These are phyloP conservation scores for Trapa bicornis DNA, from an alignment of 345 rosid genomes.

Conservation along the genomic window DNA sequence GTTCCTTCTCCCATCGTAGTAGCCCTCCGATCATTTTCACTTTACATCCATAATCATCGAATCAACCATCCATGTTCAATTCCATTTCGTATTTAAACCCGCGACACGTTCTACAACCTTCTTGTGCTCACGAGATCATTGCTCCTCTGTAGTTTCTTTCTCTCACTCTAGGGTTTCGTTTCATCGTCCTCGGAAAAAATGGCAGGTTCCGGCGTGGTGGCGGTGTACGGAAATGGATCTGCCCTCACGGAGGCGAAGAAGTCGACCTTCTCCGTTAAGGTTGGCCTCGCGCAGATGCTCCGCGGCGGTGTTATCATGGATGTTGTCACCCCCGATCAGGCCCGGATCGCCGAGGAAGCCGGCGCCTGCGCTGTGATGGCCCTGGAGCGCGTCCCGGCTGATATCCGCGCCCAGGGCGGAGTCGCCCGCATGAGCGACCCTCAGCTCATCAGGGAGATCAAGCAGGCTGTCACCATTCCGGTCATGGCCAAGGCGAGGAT, in stretches of 20 bases:
- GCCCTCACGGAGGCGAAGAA: constrained; percentile 55
- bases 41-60: no score
- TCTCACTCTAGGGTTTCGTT: neutral
- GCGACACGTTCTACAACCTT: no score
- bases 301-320: constrained; percentile 80
- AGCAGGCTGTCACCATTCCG: constrained; percentile 61
- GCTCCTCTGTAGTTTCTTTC: neutral
- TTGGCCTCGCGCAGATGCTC: constrained; percentile 78
- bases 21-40: constrained; percentile 2
- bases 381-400: constrained; percentile 63
- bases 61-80: neutral
- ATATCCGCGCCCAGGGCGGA: constrained; percentile 64
- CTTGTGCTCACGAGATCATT: neutral
- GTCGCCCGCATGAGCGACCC: constrained; percentile 74
- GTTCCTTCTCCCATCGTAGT: neutral
- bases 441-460: constrained; percentile 53
- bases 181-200: constrained; percentile 11
- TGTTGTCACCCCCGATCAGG: constrained; percentile 66
- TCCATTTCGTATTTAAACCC: neutral
- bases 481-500: constrained; percentile 76
- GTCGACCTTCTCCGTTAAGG: constrained; percentile 69
- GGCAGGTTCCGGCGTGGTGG: constrained; percentile 71
- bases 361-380: constrained; percentile 84
- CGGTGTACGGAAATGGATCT: constrained; percentile 43
- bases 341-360: constrained; percentile 65